phyloP scores from a whole-genome alignment of 257 asterid species.

The Nicotiana paniculata region DNA sequence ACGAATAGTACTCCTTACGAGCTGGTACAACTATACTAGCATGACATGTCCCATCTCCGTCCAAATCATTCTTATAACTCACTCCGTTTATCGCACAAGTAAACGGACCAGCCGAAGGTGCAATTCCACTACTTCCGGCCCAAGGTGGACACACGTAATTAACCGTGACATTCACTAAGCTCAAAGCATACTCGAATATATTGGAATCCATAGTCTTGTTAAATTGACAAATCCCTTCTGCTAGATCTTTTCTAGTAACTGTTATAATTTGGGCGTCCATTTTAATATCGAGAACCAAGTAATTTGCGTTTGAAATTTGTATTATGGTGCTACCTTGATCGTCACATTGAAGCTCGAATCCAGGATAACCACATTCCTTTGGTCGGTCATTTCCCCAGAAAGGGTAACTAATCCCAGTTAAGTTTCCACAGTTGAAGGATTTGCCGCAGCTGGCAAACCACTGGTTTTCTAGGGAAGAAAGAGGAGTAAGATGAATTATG shows the following conservation, averaged over 20 bases:
- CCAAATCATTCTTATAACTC: slow-evolving; percentile 20
- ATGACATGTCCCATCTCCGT: slow-evolving; percentile 30
- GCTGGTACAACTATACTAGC: slow-evolving; percentile 41
- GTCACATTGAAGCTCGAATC: slow-evolving; percentile 38
- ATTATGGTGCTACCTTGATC: slow-evolving; percentile 11
- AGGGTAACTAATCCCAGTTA: slow-evolving; percentile 38
- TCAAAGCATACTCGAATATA: slow-evolving; percentile 32
- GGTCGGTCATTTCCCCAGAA: slow-evolving; percentile 50
- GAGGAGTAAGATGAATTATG: slow-evolving; percentile 3
- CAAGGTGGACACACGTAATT: slow-evolving; percentile 38
- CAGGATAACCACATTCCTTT: slow-evolving; percentile 51
- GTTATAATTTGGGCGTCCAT: slow-evolving; percentile 22
- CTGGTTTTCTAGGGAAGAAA: not conserved
- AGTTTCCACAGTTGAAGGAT: slow-evolving; percentile 38
- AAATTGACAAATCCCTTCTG: slow-evolving; percentile 32
- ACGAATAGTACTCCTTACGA: not conserved
- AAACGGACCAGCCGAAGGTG: slow-evolving; percentile 23
- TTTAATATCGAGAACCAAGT: slow-evolving; percentile 37
- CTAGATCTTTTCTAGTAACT: slow-evolving; percentile 34
- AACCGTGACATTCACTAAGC: slow-evolving; percentile 36
- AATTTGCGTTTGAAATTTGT: slow-evolving; percentile 19
- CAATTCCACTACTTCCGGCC: slow-evolving; percentile 3
- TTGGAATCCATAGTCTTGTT: slow-evolving; percentile 33
- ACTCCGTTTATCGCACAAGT: slow-evolving; percentile 37
- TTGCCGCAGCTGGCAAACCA: slow-evolving; percentile 26